These are phyloP conservation scores for Trametes cingulata DNA, from an alignment of 768 basidiomycete genomes.

Conservation along the genomic window DNA sequence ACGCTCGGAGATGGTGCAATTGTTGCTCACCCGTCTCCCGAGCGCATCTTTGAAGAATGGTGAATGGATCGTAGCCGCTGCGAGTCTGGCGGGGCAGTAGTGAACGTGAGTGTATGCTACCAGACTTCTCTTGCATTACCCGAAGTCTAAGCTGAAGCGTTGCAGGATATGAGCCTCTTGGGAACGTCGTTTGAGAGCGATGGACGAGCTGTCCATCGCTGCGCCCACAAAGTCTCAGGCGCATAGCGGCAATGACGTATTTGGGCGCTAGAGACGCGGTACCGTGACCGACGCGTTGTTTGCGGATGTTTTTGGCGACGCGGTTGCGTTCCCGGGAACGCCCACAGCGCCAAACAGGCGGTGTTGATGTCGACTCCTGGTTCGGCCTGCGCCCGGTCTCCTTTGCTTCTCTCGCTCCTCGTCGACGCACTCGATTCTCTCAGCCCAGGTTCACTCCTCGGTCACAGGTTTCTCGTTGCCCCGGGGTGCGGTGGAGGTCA, in stretches of 20 bases:
- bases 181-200: background rate
- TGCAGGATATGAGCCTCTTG: too few relatives aligned
- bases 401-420: slow-evolving; percentile 20
- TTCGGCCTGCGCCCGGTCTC: background rate
- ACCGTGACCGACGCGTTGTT: slow-evolving; percentile 24
- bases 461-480: slow-evolving; percentile 21
- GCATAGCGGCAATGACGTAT: background rate
- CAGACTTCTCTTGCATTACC: too few relatives aligned
- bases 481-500: slow-evolving; percentile 25
- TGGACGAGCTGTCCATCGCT: background rate
- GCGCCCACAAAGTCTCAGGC: slow-evolving; percentile 1
- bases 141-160: background rate
- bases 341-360: slow-evolving; percentile 17
- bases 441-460: slow-evolving; percentile 12
- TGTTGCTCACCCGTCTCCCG: too few relatives aligned
- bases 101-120: too few relatives aligned
- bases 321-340: slow-evolving; percentile 15
- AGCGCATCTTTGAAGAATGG: too few relatives aligned
- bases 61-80: too few relatives aligned
- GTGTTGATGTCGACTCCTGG: slow-evolving; percentile 23
- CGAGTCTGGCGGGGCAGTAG: too few relatives aligned
- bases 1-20: too few relatives aligned
- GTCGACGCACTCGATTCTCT: slow-evolving; percentile 22
- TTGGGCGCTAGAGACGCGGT: background rate
- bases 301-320: slow-evolving; percentile 7